Base-by-base conservation (phyloP, 805 yeast species). In the Starmerella etchellsii region DNA sequence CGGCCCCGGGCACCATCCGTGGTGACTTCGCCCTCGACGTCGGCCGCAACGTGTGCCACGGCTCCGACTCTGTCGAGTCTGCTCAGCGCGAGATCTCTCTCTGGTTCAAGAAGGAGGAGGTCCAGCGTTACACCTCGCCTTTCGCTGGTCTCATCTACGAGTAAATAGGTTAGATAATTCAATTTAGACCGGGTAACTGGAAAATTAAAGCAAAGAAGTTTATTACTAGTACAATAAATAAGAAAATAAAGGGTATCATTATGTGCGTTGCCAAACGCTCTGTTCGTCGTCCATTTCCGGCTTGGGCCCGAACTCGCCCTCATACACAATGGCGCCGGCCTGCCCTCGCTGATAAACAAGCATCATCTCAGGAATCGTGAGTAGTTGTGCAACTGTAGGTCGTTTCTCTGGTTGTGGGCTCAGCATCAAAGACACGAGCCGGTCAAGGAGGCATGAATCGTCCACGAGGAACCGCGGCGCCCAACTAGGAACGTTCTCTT, bases 1-100 rank as follows among this genome's bases (percentile, higher is more conserved):
- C 95, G 58, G 88, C 94, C 55, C 97, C 97, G 68, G 99, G 99
- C 68, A 91, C 99, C 70, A 91, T 91, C 76, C 85, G 99, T 75
- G 97, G 95, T 67, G 99, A 91, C 73, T 91, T 69, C 58, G 98
- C 96, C 66, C 71, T 91, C 59, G 98, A 91, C 70, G 84, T 82
- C 76, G 98, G 99, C 66, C 85, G 99, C 80, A 91, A 91, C 77
- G 95, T 91, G 61, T 74, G 81, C 66, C 99, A 91, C 76, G 98
- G 98, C 68, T 88, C 97, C 56, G 99, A 91, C 76, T 85, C 97
- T 51, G 98, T 91, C 60, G 98, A 88, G 72, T 72, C 79, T 57
- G 99, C 99, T 60, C 68, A 84, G 68, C 82, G 81, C 75, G 99
- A 91, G 76, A 91, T 91, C 57, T 78, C 63, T 55, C 74, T 91